phyloP scores from a whole-genome alignment of 331 rosid genomes.

The Arachis monticola region DNA sequence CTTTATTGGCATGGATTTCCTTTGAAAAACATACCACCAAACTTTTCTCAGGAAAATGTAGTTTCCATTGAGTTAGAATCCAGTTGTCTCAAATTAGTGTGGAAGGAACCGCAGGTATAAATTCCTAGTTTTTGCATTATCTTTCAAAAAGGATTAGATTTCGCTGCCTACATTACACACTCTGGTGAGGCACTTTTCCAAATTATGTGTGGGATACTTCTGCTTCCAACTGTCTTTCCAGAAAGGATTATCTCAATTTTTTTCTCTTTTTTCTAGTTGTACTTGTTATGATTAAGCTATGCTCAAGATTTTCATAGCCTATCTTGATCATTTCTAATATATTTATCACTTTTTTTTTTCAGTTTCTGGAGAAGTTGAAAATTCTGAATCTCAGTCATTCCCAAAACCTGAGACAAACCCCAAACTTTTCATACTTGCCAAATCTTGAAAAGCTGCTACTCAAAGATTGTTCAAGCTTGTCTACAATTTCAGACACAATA shows the following conservation, averaged over 20 bases:
- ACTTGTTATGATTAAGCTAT: no score
- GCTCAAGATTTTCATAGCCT: no score
- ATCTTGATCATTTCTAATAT: no score
- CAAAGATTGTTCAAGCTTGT: not conserved
- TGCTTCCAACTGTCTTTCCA: no score
- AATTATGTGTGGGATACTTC: no score
- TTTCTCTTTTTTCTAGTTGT: no score
- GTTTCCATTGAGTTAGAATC: not conserved
- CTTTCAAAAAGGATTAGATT: no score
- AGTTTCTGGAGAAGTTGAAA: not conserved
- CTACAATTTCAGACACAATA: not conserved
- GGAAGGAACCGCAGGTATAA: slow-evolving; percentile 4
- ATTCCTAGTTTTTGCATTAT: no score
- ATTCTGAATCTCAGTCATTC: slow-evolving; percentile 5
- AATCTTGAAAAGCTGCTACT: slow-evolving; percentile 8
- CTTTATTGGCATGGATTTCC: slow-evolving; percentile 13
- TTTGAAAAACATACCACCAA: not conserved
- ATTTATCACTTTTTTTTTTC: not conserved
- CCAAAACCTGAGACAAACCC: not conserved
- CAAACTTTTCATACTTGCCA: not conserved
- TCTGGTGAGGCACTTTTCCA: no score
- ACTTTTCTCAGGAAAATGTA: not conserved
- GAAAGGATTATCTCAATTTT: no score
- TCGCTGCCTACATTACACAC: no score
- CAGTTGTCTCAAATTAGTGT: not conserved